Percentiles rank a stretch among this genome's conserved stretches.
Evolutionary conservation across 805 yeast genomes (phyloP).

Genomic region (Barnettozyma salicaria): DNA sequence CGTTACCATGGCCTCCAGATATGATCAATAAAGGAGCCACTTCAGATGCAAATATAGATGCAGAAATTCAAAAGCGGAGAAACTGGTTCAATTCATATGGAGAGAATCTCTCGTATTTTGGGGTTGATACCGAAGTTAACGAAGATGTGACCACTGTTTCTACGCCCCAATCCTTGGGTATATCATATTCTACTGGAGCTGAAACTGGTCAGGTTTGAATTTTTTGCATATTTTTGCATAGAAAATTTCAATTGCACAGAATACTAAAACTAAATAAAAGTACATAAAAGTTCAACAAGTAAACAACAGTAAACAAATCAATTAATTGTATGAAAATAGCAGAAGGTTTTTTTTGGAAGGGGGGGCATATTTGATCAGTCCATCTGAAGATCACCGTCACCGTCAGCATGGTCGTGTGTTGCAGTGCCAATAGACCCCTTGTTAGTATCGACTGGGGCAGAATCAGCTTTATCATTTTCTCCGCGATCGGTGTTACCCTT

Average conservation of each 20-base stretch:
- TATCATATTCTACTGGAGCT: no score
- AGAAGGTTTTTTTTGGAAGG: no score
- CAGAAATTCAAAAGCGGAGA: slow-evolving; percentile 29
- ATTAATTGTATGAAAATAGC: background rate
- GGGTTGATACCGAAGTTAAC: slow-evolving; percentile 67
- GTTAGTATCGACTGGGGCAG: slow-evolving; percentile 8
- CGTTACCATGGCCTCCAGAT: slow-evolving; percentile 93
- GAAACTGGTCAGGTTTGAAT: no score
- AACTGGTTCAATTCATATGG: slow-evolving; percentile 78
- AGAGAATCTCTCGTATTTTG: slow-evolving; percentile 78
- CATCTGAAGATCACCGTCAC: slow-evolving; percentile 31
- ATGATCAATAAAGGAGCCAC: slow-evolving; percentile 44
- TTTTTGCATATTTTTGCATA: no score
- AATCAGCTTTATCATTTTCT: slow-evolving; percentile 16
- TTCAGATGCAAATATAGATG: background rate
- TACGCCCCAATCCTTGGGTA: background rate
- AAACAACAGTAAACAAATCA: background rate
- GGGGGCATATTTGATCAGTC: slow-evolving; percentile 14
- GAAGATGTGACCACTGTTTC: background rate
- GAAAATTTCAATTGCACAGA: no score
- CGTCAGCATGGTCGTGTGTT: slow-evolving; percentile 15
- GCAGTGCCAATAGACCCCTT: slow-evolving; percentile 9
- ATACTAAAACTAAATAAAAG: no score
- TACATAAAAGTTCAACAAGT: no score
- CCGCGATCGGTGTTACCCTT: slow-evolving; percentile 42